Evolutionary conservation across 495 filamentous ascomycete species (phyloP), one percentile per base, ranked within the genome.

Genomic region (Astrothelium subdiscretum): DNA sequence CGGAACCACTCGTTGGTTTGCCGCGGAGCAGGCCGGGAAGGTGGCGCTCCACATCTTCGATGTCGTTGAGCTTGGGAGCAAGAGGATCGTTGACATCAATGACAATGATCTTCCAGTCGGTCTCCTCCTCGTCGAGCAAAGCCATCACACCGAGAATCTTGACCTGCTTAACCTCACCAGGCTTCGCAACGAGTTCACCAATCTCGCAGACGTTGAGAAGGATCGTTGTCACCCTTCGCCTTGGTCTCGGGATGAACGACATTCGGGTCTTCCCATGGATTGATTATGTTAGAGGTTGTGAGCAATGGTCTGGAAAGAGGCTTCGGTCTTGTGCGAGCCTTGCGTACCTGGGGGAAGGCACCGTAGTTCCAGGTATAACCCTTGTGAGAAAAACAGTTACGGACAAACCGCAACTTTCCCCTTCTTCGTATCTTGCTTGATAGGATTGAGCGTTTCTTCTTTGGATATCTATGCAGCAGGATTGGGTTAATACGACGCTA

Each of bases 1-100:
- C 95, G 90, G 89, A 99, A 99, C 95, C 95, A 99, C 83, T 99
- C 95, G 74, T 99, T 99, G 73, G 94, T 97, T 72, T 95, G 94
- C 67, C 95, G 85, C 72, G 6, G 6, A 99, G 80, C 43, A 97
- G 87, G 65, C 95, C 95, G 48, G 95, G 95, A 27, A 99, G 88
- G 82, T 97, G 95, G 73, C 92, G 87, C 83, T 97, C 95, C 62
- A 99, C 92, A 76, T 99, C 95, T 83, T 97, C 95, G 69, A 99
- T 87, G 76, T 97, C 92, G 78, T 99, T 91, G 69, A 99, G 90
- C 83, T 96, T 96, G 65, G 88, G 75, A 58, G 95, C 95, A 61
- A 99, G 80, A 68, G 95, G 94, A 79, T 97, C 95, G 76, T 97
- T 96, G 75, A 97, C 78, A 75, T 99, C 92, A 73, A 99, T 94